A percentile compares a stretch with the other conserved stretches of the same genome.
These are phyloP conservation scores for Paraconiothyrium brasiliense DNA, from an alignment of 2,329 filamentous ascomycete genomes.

Conservation along the genomic window DNA sequence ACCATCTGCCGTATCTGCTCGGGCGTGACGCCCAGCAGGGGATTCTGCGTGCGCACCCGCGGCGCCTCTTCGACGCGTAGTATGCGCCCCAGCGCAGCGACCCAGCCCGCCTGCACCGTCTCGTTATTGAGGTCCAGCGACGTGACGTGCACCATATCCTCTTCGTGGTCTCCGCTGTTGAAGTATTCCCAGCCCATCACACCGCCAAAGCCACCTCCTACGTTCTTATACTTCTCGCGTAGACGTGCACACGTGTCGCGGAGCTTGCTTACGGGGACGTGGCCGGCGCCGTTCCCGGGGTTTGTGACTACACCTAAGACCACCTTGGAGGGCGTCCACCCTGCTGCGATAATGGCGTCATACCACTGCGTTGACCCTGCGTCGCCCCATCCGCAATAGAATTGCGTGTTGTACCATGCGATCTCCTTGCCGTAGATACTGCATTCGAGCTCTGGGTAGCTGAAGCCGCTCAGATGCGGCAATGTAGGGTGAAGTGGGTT, in stretches of 20 bases:
- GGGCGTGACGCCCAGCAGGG: conserved; percentile 35
- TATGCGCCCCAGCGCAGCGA: conserved; percentile 67
- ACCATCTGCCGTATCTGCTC: conserved; percentile 47
- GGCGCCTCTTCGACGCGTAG: conserved; percentile 46
- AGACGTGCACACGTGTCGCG: conserved; percentile 66
- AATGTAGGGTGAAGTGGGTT: conserved; percentile 47
- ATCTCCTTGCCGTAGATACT: conserved; percentile 60
- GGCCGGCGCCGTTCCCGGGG: conserved; percentile 73
- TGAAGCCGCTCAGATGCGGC: conserved; percentile 80
- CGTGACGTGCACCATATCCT: conserved; percentile 39
- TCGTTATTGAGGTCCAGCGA: conserved; percentile 34
- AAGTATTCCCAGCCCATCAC: conserved; percentile 98
- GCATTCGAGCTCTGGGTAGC: conserved; percentile 76
- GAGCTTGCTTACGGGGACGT: conserved; percentile 67
- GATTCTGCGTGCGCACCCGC: conserved; percentile 25
- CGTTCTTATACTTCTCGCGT: conserved; percentile 63
- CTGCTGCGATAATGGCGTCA: conserved; percentile 65
- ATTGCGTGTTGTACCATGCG: conserved; percentile 89
- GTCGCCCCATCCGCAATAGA: conserved; percentile 90
- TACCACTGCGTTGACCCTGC: conserved; percentile 63
- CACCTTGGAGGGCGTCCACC: conserved; percentile 77
- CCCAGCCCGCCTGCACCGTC: conserved; percentile 65
- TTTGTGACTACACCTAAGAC: conserved; percentile 85
- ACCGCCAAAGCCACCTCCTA: conserved; percentile 72
- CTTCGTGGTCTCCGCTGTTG: conserved; percentile 65